Percentiles rank a stretch among this genome's conserved stretches.
Conservation (phyloP, 2,329 filamentous ascomycete genomes). For the Sarocladium oryzae region DNA sequence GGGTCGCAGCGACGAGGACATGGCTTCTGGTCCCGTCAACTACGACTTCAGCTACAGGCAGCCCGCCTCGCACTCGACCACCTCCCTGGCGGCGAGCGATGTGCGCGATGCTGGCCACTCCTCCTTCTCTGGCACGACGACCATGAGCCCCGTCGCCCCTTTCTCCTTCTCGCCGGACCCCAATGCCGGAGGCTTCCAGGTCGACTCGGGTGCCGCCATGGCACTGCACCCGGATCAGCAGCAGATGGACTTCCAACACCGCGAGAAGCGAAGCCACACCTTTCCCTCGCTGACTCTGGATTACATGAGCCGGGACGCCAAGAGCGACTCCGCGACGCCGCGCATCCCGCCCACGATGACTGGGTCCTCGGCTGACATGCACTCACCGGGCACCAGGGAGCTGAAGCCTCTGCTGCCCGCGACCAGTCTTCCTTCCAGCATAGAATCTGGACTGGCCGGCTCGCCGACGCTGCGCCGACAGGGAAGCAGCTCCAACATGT, state of each 20-base stretch:
- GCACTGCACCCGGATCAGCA: conserved; percentile 23
- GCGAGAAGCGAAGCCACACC: conserved; percentile 69
- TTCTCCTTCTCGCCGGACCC: conserved; percentile 72
- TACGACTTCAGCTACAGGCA: conserved; percentile 27
- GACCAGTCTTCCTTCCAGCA: conserved; percentile 37
- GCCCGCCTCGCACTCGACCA: conserved; percentile 27
- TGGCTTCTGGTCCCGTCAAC: conserved; percentile 31
- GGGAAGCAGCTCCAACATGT: conserved; percentile 30
- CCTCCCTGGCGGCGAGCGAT: conserved; percentile 26
- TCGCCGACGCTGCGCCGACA: conserved; percentile 27
- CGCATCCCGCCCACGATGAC: conserved; percentile 38
- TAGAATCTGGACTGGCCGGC: conserved; percentile 29
- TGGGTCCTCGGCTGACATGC: conserved; percentile 44
- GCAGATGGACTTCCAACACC: conserved; percentile 34
- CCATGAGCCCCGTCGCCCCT: conserved; percentile 67
- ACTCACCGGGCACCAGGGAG: conserved; percentile 42
- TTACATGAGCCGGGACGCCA: conserved; percentile 39
- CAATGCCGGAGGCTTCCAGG: conserved; percentile 57
- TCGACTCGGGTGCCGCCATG: conserved; percentile 31
- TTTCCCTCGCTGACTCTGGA: conserved; percentile 68
- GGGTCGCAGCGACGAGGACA: conserved; percentile 62
- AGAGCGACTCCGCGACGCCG: conserved; percentile 32
- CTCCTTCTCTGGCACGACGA: conserved; percentile 59
- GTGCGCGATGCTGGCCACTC: conserved; percentile 33
- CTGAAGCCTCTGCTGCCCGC: conserved; percentile 20